Evolutionary conservation across 2,329 filamentous ascomycete species (phyloP).

Genomic region (Zelopaecilomyces penicillatus): DNA sequence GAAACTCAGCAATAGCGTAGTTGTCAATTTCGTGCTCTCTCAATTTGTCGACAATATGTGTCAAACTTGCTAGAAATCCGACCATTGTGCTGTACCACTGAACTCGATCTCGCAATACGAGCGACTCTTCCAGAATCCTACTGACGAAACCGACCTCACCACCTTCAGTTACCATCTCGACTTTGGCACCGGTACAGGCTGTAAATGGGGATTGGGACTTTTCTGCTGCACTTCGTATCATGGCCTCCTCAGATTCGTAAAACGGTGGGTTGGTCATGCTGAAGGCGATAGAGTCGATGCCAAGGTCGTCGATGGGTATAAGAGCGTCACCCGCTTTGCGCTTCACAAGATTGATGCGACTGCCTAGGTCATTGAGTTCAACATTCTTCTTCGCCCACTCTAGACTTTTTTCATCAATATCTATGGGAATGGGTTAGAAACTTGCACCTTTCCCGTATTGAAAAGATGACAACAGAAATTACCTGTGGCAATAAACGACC

Average conservation of each 20-base stretch:
- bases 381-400: constrained; percentile 61
- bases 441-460: not conserved
- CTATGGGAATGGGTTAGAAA: constrained; percentile 25
- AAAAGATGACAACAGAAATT: not conserved
- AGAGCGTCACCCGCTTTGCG: constrained; percentile 45
- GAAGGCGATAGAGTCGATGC: constrained; percentile 57
- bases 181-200: constrained; percentile 64
- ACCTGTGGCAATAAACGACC: constrained; percentile 64
- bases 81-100: constrained; percentile 91
- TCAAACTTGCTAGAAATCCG: constrained; percentile 65
- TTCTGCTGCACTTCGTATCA: constrained; percentile 52
- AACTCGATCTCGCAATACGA: constrained; percentile 49
- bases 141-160: constrained; percentile 70
- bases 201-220: constrained; percentile 64
- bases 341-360: constrained; percentile 55
- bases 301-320: constrained; percentile 53
- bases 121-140: constrained; percentile 62
- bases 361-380: constrained; percentile 51
- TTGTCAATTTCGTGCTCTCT: constrained; percentile 56
- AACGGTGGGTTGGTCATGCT: constrained; percentile 94
- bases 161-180: constrained; percentile 79
- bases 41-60: constrained; percentile 52
- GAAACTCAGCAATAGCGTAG: constrained; percentile 72
- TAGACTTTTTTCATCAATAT: constrained; percentile 68
- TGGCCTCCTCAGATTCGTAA: constrained; percentile 66